Conservation (phyloP, 345 rosid species). For the Moricandia moricandioides region DNA sequence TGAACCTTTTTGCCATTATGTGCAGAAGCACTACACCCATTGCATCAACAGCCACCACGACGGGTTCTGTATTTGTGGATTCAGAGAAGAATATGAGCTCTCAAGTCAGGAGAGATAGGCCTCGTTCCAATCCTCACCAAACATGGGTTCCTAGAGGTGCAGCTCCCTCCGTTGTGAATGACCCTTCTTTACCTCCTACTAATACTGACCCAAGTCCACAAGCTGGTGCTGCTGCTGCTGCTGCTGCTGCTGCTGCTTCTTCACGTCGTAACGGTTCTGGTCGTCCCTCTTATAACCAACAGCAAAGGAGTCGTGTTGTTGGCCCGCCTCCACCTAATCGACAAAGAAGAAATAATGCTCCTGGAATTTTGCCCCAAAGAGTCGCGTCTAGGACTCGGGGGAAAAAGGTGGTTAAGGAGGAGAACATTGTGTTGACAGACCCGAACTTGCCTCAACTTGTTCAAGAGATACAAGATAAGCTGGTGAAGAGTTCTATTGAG, state of each 20-base stretch:
- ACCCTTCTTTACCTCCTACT: conserved; percentile 24
- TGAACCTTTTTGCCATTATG: neutral
- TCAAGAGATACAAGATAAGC: conserved; percentile 91
- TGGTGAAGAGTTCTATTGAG: conserved; percentile 65
- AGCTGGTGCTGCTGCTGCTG: conserved; percentile 22
- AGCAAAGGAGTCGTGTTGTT: neutral
- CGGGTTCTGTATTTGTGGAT: conserved; percentile 25
- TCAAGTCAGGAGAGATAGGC: conserved; percentile 53
- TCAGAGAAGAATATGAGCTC: conserved; percentile 52
- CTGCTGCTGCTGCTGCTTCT: conserved; percentile 6
- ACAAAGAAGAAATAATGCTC: neutral
- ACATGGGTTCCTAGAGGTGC: conserved; percentile 73
- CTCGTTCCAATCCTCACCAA: conserved; percentile 49
- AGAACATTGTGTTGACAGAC: conserved; percentile 39
- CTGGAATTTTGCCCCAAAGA: conserved; percentile 18
- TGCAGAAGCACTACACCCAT: conserved; percentile 3
- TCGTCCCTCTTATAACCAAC: neutral
- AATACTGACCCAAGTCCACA: conserved; percentile 14
- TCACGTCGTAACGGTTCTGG: neutral
- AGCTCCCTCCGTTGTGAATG: conserved; percentile 22
- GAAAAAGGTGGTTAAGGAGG: conserved; percentile 38
- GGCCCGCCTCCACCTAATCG: neutral
- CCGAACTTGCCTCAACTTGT: conserved; percentile 78
- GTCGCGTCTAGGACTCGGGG: conserved; percentile 40
- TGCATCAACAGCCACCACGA: conserved; percentile 7